Evolutionary conservation across 1,139 yeast species (phyloP), one percentile per base, ranked within the genome.

Genomic region (Pichiaceae sp.): DNA sequence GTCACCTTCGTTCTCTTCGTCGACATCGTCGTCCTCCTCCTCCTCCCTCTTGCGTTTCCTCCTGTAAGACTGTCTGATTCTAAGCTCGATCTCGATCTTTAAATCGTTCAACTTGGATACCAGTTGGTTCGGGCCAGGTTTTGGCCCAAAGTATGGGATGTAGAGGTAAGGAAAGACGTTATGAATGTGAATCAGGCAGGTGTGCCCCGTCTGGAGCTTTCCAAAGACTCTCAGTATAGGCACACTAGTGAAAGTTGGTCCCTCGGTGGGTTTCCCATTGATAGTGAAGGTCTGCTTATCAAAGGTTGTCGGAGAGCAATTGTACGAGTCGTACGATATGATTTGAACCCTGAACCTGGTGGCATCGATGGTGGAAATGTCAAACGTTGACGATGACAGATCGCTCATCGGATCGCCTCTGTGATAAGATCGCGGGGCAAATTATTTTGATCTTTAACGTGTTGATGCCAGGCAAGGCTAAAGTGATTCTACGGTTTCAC

Each of bases 171-270:
- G 98, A 46, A 68, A 84, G 18, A 74, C 74, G 37, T 93, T 91
- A 60, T 89, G 97, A 9, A 93, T 64, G 54, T 91, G 96, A 1
- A 83, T 67, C 14, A 75, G 53, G 17, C 71, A 64, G 19, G 71
- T 70, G 46, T 72, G 74, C 0, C 81, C 83, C 0, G 71, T 62
- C 0, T 66, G 65, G 1, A 77, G 46, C 12, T 75, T 68, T 0
- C 96, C 96, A 57, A 78, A 91, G 0, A 91, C 60, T 35, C 98
- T 62, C 2, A 87, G 62, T 0, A 86, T 64, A 0, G 97, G 97
- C 0, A 82, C 89, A 32, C 70, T 74, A 2, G 59, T 47, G 14
- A 64, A 72, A 12, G 28, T 31, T 40, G 12, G 33, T 8, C 9
- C 16, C 23, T 16, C 31, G 7, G 34, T 28, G 15, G 37, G 28